A percentile compares a stretch with the other conserved stretches of the same genome.
These are phyloP conservation scores for Colletotrichum ledebouriae DNA, from an alignment of 2,329 filamentous ascomycete species.

Conservation along the genomic window DNA sequence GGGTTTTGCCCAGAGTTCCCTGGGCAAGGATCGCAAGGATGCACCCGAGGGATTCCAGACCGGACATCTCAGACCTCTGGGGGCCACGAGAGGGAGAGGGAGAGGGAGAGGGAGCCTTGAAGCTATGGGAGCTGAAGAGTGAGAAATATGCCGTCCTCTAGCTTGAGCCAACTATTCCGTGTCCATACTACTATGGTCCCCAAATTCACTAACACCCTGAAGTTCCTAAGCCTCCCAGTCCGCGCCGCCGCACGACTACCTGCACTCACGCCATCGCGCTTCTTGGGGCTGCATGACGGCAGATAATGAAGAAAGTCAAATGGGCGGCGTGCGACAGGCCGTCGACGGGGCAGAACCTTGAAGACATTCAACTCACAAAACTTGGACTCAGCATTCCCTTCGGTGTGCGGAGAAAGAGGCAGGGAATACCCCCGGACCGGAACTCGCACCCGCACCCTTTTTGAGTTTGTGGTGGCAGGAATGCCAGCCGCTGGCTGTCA, in stretches of 20 bases:
- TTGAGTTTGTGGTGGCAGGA: not conserved
- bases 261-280: not conserved
- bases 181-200: no score
- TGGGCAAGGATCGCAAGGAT: slow-evolving; percentile 31
- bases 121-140: not conserved
- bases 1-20: slow-evolving; percentile 21
- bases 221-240: no score
- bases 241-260: no score
- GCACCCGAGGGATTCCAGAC: slow-evolving; percentile 21
- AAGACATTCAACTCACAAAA: not conserved
- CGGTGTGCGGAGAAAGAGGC: not conserved
- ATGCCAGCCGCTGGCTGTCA: not conserved
- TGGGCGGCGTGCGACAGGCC: slow-evolving; percentile 6
- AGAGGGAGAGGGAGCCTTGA: not conserved
- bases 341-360: slow-evolving; percentile 18
- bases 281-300: not conserved
- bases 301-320: not conserved
- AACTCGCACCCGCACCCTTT: not conserved
- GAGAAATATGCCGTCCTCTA: not conserved
- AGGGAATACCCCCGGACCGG: not conserved
- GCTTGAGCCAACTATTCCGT: not conserved
- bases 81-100: not conserved
- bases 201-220: no score
- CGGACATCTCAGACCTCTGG: not conserved
- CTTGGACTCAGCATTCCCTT: slow-evolving; percentile 4